Evolutionary conservation across 2,329 filamentous ascomycete genomes (phyloP), one percentile per base, ranked within the genome.

Genomic region (Fusarium lyarnte): DNA sequence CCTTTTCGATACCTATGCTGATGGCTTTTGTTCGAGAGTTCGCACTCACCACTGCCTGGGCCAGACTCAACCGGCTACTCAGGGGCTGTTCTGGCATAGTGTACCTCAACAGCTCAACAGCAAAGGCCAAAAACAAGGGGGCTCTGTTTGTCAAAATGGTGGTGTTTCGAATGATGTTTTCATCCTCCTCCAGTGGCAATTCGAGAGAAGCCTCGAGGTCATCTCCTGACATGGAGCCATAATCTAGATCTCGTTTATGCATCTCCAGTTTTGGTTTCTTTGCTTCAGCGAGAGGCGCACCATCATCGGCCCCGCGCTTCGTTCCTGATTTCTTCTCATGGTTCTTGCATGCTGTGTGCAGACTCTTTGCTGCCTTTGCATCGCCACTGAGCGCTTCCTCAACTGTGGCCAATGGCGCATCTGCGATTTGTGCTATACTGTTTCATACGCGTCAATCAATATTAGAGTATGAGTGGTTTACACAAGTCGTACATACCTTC

Each of bases 1-100:
- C 89, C 55, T 85, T 88, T 69, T 93, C 90, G 25, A 97, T 84
- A 0, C 94, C 94, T 35, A 97, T 82, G 70, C 88, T 92, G 33
- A 91, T 86, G 14, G 94, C 94, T 81, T 95, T 95, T 39, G 89
- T 90, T 72, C 91, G 88, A 67, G 92, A 94, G 78, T 95, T 96
- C 33, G 90, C 90, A 78, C 93, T 95, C 21, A 97, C 93, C 3
- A 96, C 91, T 1, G 93, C 94, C 80, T 97, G 94, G 0, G 91
- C 93, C 25, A 97, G 84, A 78, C 94, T 97, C 25, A 97, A 83
- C 51, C 93, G 87, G 78, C 93, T 95, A n/a, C 93, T 96, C 6
- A 91, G 85, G 6, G 94, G 94, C 79, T 97, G 94, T 73, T 93
- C 91, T 0, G 94, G 93, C 91, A 95, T 95, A 0, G 93, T 97